Percentiles rank a stretch among this genome's conserved stretches.
Evolutionary conservation across 2,329 filamentous ascomycete species (phyloP).

Genomic region (Neospermospora avenae): DNA sequence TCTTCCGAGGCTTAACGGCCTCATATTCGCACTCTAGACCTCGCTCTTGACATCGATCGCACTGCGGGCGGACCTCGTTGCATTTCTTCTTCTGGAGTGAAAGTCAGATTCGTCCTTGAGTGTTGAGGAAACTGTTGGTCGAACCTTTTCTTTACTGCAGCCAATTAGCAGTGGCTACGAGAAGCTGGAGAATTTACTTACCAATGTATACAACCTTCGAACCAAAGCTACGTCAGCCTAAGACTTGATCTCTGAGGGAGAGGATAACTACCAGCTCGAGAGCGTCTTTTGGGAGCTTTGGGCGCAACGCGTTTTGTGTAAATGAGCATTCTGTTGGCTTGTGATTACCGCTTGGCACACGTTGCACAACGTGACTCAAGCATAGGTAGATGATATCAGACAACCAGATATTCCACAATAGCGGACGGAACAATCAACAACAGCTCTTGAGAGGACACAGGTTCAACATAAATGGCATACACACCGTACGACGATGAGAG

Average conservation of each 20-base stretch:
- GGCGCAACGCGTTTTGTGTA: slow-evolving; percentile 55
- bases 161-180: slow-evolving; percentile 18
- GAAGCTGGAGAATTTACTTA: slow-evolving; percentile 16
- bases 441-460: background rate
- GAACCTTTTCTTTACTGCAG: slow-evolving; percentile 36
- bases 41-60: slow-evolving; percentile 33
- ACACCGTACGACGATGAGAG: background rate
- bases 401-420: too few relatives aligned
- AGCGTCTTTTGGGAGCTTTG: slow-evolving; percentile 57
- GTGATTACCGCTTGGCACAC: background rate
- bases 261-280: slow-evolving; percentile 50
- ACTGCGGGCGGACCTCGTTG: slow-evolving; percentile 33
- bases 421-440: background rate
- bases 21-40: slow-evolving; percentile 34
- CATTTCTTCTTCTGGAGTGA: slow-evolving; percentile 36
- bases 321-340: slow-evolving; percentile 46
- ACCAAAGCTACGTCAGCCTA: slow-evolving; percentile 16
- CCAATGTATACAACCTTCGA: slow-evolving; percentile 35
- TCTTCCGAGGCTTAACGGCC: slow-evolving; percentile 33
- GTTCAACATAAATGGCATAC: background rate
- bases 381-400: background rate
- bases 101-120: slow-evolving; percentile 12
- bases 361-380: background rate
- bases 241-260: background rate
- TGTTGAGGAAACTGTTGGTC: background rate